phyloP scores from a whole-genome alignment of 2,329 filamentous ascomycete genomes.

The Microsporum canis region DNA sequence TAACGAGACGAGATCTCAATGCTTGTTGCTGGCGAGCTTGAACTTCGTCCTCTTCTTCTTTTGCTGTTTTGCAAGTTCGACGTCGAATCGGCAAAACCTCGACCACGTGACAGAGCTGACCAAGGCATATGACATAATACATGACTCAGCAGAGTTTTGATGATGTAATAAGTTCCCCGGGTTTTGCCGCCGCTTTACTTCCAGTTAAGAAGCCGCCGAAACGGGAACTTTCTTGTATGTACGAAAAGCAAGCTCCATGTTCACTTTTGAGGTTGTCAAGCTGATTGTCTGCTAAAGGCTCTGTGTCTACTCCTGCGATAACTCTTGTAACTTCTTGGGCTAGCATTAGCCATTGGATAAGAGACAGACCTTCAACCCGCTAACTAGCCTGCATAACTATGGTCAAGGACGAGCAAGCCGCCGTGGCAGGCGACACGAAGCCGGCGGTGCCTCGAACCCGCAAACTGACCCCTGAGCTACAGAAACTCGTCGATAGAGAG shows the following conservation, averaged over 20 bases:
- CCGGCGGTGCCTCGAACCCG: slow-evolving; percentile 4
- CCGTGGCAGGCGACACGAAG: slow-evolving; percentile 12
- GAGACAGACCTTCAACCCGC: too few relatives aligned
- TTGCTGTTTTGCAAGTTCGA: slow-evolving; percentile 1
- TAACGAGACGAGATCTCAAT: neutral
- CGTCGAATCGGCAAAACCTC: neutral
- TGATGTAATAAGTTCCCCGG: neutral
- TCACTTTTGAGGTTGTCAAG: neutral
- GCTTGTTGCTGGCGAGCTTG: neutral
- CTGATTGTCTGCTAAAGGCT: neutral
- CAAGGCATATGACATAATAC: neutral
- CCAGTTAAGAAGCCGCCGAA: neutral
- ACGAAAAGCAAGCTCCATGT: neutral
- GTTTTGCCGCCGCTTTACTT: neutral
- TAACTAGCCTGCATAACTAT: neutral
- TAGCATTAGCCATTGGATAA: too few relatives aligned
- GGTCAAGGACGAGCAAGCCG: slow-evolving; percentile 22
- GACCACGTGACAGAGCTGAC: neutral
- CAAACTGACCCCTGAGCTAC: slow-evolving; percentile 44
- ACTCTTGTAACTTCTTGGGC: neutral
- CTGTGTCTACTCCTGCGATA: neutral
- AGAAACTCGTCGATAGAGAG: slow-evolving; percentile 48
- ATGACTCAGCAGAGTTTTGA: neutral
- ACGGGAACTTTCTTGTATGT: neutral
- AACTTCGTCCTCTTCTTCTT: neutral